Evolutionary conservation across 2,329 filamentous ascomycete genomes (phyloP), one percentile per base, ranked within the genome.

Genomic region (Uncinocarpus reesii): DNA sequence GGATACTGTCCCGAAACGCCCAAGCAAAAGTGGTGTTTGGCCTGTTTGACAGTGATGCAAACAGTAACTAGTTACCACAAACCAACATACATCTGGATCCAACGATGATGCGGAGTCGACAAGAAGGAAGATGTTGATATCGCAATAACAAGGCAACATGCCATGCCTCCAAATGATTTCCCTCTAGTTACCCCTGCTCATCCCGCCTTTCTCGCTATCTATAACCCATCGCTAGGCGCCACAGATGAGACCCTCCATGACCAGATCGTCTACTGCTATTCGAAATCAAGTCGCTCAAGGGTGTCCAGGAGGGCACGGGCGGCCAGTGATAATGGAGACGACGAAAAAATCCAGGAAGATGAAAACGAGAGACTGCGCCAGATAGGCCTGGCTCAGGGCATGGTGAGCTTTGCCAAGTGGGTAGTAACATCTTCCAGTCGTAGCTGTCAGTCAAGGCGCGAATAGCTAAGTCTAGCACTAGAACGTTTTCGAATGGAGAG

Each of bases 301-400:
- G 54, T 42, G 57, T 62, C 54, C 11, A 43, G 47, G 40, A 41
- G 31, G 6, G 35, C 37, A 15, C 47, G 32, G 57, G 59, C n/a
- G 54, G 62, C 53, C 55, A 58, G 43, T 60, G 59, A 52, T 49
- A 24, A 42, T 48, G 37, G 7, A 48, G 40, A 50, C 50, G 32
- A 54, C 55, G 42, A 54, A 46, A 35, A 61, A 45, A 55, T 58
- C 36, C 31, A 32, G 13, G 80, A 86, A 55, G 80, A 88, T 60
- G 79, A 81, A 61, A 92, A 96, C 66, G 85, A 94, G 69, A 83
- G 83, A 58, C 72, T 96, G 59, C 79, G 92, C 55, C 89, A 95
- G 72, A 88, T 98, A 62, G 92, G 92, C 31, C 79, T 98, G 54
- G 92, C 92, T 34, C 92, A 98, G 70, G 92, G 89, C 62, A 95